Conservation (phyloP, 139 green algal genomes). For the Nannochloris sp. region DNA sequence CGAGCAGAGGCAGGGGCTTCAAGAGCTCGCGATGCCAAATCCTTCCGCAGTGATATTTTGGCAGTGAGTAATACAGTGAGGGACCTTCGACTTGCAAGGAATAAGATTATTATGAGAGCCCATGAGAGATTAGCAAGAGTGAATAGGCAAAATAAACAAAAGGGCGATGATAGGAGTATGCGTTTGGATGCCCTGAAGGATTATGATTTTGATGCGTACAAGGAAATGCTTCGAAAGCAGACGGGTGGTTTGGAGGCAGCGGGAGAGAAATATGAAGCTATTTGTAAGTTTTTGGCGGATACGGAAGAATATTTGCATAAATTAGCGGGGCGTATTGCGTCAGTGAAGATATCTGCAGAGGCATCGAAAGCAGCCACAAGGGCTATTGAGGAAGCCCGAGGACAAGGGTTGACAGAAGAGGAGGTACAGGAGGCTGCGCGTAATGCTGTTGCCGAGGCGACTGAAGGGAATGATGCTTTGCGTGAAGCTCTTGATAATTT, state of each 20-base stretch:
- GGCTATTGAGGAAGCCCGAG: conserved; percentile 44
- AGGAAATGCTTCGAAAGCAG: conserved; percentile 64
- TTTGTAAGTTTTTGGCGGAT: conserved; percentile 69
- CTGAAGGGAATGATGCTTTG: conserved; percentile 26
- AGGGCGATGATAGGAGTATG: conserved; percentile 30
- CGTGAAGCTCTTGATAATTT: conserved; percentile 18
- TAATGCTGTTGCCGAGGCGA: conserved; percentile 45
- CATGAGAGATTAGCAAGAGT: conserved; percentile 47
- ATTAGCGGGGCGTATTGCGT: conserved; percentile 76
- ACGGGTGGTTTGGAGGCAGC: not conserved
- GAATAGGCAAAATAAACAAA: conserved; percentile 27
- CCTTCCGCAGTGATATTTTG: conserved; percentile 4
- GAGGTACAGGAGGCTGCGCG: conserved; percentile 50
- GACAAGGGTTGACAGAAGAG: conserved; percentile 52
- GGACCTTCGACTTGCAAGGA: conserved; percentile 27
- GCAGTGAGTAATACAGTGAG: conserved; percentile 13
- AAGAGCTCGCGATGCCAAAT: conserved; percentile 28
- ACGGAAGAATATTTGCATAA: conserved; percentile 93
- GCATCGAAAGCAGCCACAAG: conserved; percentile 37
- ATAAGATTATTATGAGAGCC: conserved; percentile 31
- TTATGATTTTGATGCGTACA: conserved; percentile 94
- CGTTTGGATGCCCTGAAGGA: conserved; percentile 70
- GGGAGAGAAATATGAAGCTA: conserved; percentile 48
- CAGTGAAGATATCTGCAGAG: conserved; percentile 56
- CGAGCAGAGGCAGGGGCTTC: conserved; percentile 27